Percentiles rank a stretch among this genome's conserved stretches.
These are phyloP conservation scores for Capsicum chinense DNA, from an alignment of 257 asterid genomes.

Conservation along the genomic window DNA sequence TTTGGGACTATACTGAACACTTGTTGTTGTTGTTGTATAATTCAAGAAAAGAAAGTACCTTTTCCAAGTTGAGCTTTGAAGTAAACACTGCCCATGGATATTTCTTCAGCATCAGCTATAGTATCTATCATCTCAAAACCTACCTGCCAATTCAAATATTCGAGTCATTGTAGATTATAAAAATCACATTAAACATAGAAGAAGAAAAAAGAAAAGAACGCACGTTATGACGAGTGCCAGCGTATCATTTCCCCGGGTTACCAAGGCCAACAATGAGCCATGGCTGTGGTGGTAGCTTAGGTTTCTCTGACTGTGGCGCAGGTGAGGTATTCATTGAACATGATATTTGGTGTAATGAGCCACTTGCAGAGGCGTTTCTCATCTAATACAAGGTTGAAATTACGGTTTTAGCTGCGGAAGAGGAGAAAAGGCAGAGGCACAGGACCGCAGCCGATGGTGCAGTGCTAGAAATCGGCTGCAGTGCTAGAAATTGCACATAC, in stretches of 20 bases:
- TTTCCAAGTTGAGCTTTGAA: constrained; percentile 87
- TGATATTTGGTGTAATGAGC: constrained; percentile 37
- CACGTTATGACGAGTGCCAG: constrained; percentile 87
- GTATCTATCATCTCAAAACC: constrained; percentile 92
- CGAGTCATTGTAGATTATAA: constrained; percentile 8
- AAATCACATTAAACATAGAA: background rate
- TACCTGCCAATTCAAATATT: constrained; percentile 50
- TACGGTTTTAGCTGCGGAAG: constrained; percentile 35
- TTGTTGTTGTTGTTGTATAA: background rate
- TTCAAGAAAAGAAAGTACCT: constrained; percentile 46
- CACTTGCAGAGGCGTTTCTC: constrained; percentile 12
- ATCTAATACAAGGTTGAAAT: constrained; percentile 29
- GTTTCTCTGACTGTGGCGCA: constrained; percentile 31
- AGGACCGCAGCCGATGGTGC: constrained; percentile 44
- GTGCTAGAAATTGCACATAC: no score
- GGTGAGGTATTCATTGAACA: constrained; percentile 44
- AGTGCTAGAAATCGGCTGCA: constrained; percentile 32
- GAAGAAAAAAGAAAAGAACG: background rate
- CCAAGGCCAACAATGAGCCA: constrained; percentile 98
- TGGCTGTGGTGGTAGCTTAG: constrained; percentile 56
- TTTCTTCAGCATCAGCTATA: constrained; percentile 90
- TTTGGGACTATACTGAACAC: no score
- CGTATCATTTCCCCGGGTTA: constrained; percentile 90
- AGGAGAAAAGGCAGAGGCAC: constrained; percentile 41
- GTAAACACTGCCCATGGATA: constrained; percentile 63